Conservation (phyloP, 768 basidiomycete species). For the Dendrothele bispora region DNA sequence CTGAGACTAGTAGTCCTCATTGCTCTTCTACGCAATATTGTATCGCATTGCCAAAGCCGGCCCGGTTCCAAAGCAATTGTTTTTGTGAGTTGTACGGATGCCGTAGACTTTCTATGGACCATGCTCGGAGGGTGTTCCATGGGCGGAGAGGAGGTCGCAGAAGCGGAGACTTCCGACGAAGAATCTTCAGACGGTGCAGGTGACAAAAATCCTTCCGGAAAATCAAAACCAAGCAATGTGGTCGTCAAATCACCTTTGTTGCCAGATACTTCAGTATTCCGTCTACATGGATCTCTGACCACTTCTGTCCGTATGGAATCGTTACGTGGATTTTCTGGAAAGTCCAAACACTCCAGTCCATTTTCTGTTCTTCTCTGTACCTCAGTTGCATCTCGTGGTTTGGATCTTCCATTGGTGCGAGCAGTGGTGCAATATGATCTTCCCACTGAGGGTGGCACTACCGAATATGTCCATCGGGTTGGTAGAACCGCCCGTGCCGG, state of each 20-base stretch:
- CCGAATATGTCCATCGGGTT: constrained; percentile 95
- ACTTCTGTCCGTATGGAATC: constrained; percentile 78
- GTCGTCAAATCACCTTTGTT: constrained; percentile 72
- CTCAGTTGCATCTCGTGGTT: constrained; percentile 96
- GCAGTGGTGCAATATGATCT: constrained; percentile 96
- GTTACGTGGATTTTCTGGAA: constrained; percentile 75
- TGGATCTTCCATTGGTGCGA: constrained; percentile 92
- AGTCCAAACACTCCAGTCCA: constrained; percentile 29
- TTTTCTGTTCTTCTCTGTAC: constrained; percentile 90
- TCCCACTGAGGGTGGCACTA: constrained; percentile 94
- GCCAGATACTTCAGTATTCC: constrained; percentile 79
- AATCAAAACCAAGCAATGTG: constrained; percentile 39
- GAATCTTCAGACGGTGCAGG: constrained; percentile 22
- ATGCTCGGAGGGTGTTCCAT: constrained; percentile 41
- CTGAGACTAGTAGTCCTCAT: constrained; percentile 90
- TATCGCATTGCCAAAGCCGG: constrained; percentile 55
- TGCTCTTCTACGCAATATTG: constrained; percentile 79
- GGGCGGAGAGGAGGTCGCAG: background rate
- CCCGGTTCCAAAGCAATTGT: constrained; percentile 81
- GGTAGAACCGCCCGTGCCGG: constrained; percentile 97
- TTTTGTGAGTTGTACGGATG: constrained; percentile 95
- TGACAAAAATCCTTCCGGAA: constrained; percentile 6
- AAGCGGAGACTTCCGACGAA: no score
- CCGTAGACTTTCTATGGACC: constrained; percentile 96
- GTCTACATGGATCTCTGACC: constrained; percentile 91